Evolutionary conservation across 2,329 filamentous ascomycete genomes (phyloP).

Genomic region (Penicillium sp.): DNA sequence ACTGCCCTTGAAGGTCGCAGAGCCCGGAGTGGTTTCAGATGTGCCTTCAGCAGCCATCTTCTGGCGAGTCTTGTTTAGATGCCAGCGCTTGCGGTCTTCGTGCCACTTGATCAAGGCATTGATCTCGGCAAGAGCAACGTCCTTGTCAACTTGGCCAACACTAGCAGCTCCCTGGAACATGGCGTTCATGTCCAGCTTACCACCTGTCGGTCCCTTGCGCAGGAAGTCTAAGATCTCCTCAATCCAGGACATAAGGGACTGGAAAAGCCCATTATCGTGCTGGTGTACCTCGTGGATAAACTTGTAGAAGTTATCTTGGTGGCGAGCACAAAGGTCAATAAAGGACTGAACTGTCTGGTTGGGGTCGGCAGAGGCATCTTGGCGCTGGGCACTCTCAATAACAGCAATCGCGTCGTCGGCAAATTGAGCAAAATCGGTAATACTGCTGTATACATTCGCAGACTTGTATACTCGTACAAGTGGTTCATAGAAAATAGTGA

Average conservation of each 20-base stretch:
- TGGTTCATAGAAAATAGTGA: conserved; percentile 98
- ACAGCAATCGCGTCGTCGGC: conserved; percentile 89
- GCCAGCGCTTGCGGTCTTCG: conserved; percentile 94
- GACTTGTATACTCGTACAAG: conserved; percentile 97
- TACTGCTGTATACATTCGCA: conserved; percentile 94
- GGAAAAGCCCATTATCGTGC: conserved; percentile 95
- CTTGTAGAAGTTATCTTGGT: conserved; percentile 97
- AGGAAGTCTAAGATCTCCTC: conserved; percentile 94
- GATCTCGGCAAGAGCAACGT: conserved; percentile 74
- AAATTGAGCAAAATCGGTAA: conserved; percentile 93
- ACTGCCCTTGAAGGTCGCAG: conserved; percentile 65
- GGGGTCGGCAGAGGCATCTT: conserved; percentile 88
- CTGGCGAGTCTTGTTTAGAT: conserved; percentile 93
- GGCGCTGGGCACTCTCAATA: conserved; percentile 64
- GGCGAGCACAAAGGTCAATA: conserved; percentile 91
- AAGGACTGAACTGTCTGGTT: conserved; percentile 98
- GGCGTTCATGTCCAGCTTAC: conserved; percentile 90
- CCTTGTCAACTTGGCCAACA: conserved; percentile 66
- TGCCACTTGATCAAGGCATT: conserved; percentile 89
- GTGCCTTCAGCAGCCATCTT: conserved; percentile 92
- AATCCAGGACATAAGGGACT: conserved; percentile 94
- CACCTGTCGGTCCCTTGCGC: conserved; percentile 76
- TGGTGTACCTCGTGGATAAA: conserved; percentile 97
- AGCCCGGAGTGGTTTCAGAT: conserved; percentile 53
- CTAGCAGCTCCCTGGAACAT: conserved; percentile 79